Conservation (phyloP, 352 stramenopile genomes). For the Globisporangium alternatum region DNA sequence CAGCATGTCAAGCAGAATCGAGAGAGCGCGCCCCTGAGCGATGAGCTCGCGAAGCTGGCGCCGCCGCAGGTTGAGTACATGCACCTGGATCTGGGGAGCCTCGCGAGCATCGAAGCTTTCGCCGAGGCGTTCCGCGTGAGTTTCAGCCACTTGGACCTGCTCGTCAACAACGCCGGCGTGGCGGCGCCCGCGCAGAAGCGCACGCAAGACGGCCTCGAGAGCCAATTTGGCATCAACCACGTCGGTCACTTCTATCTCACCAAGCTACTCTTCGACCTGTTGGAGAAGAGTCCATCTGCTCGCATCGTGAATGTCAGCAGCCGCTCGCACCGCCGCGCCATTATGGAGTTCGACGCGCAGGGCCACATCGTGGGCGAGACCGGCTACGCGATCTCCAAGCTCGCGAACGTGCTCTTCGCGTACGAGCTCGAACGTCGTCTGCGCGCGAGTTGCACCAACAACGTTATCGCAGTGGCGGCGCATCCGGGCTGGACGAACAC, state of each 20-base stretch:
- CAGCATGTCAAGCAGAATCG: slow-evolving; percentile 4
- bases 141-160: slow-evolving; percentile 24
- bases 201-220: slow-evolving; percentile 29
- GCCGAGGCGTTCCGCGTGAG: slow-evolving; percentile 17
- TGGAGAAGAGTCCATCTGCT: slow-evolving; percentile 18
- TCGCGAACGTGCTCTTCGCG: slow-evolving; percentile 53
- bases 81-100: slow-evolving; percentile 20
- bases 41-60: slow-evolving; percentile 1
- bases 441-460: slow-evolving; percentile 17
- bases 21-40: slow-evolving; percentile 6
- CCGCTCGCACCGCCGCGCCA: slow-evolving; percentile 30
- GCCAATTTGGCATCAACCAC: slow-evolving; percentile 48
- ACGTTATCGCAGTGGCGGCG: slow-evolving; percentile 36
- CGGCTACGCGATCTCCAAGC: slow-evolving; percentile 46
- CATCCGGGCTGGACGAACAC: slow-evolving; percentile 38
- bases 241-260: slow-evolving; percentile 56
- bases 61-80: slow-evolving; percentile 19
- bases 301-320: slow-evolving; percentile 45
- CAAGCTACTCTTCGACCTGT: slow-evolving; percentile 32
- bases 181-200: slow-evolving; percentile 9
- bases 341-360: slow-evolving; percentile 23
- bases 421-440: slow-evolving; percentile 47
- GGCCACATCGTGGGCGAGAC: slow-evolving; percentile 23
- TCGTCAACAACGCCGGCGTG: slow-evolving; percentile 34
- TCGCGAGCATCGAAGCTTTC: slow-evolving; percentile 25